Evolutionary conservation across 2,329 filamentous ascomycete species (phyloP).

Genomic region (Helicocarpus griseus): DNA sequence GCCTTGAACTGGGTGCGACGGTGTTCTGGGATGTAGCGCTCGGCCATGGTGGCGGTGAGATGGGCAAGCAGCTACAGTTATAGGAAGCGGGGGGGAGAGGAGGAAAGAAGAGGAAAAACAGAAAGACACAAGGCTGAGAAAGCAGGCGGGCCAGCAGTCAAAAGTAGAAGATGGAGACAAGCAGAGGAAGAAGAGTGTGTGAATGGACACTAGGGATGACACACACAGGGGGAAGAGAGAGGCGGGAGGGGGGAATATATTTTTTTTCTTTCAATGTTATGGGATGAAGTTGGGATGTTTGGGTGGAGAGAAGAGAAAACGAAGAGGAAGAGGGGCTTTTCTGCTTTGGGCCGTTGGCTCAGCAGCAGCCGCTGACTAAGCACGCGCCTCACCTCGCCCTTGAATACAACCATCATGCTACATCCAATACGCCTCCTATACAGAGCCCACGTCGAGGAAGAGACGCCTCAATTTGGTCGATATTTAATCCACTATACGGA

Average conservation of each 20-base stretch:
- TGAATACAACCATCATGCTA: too few species aligned
- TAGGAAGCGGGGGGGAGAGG: too few species aligned
- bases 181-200: slow-evolving; percentile 8
- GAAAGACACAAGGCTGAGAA: slow-evolving; percentile 8
- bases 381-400: not conserved
- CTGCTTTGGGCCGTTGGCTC: slow-evolving; percentile 1
- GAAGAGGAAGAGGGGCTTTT: slow-evolving; percentile 6
- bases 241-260: not conserved
- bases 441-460: too few species aligned
- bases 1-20: slow-evolving; percentile 99
- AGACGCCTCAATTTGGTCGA: too few species aligned
- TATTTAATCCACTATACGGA: too few species aligned
- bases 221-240: slow-evolving; percentile 8
- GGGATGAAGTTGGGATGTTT: slow-evolving; percentile 7
- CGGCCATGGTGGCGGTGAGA: slow-evolving; percentile 62
- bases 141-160: slow-evolving; percentile 3
- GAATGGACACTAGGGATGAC: too few species aligned
- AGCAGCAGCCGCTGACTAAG: not conserved
- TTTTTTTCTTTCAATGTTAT: not conserved
- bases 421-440: too few species aligned
- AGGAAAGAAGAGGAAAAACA: slow-evolving; percentile 17
- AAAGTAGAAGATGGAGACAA: slow-evolving; percentile 2
- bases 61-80: slow-evolving; percentile 8
- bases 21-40: slow-evolving; percentile 99
- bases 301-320: not conserved